Conservation (phyloP, 768 basidiomycete species). For the Fibroporia radiculosa region DNA sequence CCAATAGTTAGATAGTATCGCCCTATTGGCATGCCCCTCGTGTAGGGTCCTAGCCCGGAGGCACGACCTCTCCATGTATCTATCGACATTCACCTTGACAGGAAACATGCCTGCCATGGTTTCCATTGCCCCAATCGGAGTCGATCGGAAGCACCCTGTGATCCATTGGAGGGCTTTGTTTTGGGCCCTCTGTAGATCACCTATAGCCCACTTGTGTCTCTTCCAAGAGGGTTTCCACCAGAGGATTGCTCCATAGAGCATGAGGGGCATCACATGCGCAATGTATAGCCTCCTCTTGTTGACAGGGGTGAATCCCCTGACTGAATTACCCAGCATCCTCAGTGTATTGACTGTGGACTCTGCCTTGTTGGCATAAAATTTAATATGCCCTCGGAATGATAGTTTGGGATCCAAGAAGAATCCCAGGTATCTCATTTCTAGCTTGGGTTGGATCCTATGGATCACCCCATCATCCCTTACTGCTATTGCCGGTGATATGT, state of each 20-base stretch:
- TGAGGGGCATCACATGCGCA: slow-evolving; percentile 11
- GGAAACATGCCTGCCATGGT: slow-evolving; percentile 13
- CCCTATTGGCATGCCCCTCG: not conserved
- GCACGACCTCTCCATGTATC: not conserved
- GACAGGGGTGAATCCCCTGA: slow-evolving; percentile 9
- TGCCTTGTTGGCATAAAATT: slow-evolving; percentile 9
- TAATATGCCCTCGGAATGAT: slow-evolving; percentile 7
- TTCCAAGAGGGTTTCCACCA: slow-evolving; percentile 14
- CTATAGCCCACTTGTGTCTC: slow-evolving; percentile 3
- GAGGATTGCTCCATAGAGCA: slow-evolving; percentile 13
- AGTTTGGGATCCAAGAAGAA: slow-evolving; percentile 12
- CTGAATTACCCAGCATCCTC: slow-evolving; percentile 14
- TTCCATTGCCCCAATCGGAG: slow-evolving; percentile 12
- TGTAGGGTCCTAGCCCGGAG: not conserved
- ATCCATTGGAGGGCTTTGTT: slow-evolving; percentile 13
- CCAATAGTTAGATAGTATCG: not conserved
- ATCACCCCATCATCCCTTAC: no score
- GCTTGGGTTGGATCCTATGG: not conserved
- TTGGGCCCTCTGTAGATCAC: slow-evolving; percentile 10
- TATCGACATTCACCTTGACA: slow-evolving; percentile 1
- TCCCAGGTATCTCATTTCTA: slow-evolving; percentile 9
- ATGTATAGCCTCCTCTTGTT: slow-evolving; percentile 13
- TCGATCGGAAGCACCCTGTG: slow-evolving; percentile 13
- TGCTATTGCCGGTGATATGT: no score
- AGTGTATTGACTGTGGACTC: slow-evolving; percentile 5